Percentiles rank a stretch among this genome's conserved stretches.
phyloP scores from a whole-genome alignment of 176 grass and related monocot species.

The Rhynchospora breviuscula region DNA sequence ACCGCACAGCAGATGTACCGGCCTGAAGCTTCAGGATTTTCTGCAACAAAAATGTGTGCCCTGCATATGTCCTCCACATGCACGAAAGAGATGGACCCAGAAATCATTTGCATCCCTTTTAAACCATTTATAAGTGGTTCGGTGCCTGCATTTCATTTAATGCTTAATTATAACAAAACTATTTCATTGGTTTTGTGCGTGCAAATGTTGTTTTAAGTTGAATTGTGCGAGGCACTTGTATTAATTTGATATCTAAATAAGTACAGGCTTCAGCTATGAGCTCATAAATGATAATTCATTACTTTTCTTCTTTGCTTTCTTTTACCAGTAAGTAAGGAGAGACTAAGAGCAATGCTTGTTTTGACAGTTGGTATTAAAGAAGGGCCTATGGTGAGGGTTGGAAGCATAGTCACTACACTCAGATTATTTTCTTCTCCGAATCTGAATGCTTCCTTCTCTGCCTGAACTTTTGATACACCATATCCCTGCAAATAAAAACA shows the following conservation, averaged over 20 bases:
- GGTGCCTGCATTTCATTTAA: slow-evolving; percentile 31
- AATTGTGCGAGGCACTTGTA: background rate
- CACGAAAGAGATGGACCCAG: slow-evolving; percentile 30
- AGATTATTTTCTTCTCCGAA: slow-evolving; percentile 48
- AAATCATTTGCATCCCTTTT: slow-evolving; percentile 29
- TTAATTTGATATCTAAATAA: background rate
- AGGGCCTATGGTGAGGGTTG: slow-evolving; percentile 29
- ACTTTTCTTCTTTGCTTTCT: background rate
- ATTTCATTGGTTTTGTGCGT: background rate
- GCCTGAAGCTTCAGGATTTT: slow-evolving; percentile 24
- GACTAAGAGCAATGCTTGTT: slow-evolving; percentile 15
- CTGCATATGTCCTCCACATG: slow-evolving; percentile 60
- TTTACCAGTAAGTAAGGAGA: slow-evolving; percentile 54
- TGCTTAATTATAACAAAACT: background rate
- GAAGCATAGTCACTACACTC: slow-evolving; percentile 46
- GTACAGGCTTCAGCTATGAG: background rate
- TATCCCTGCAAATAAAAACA: slow-evolving; percentile 42
- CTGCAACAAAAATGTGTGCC: slow-evolving; percentile 56
- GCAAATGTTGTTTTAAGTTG: background rate
- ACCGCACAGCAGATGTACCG: slow-evolving; percentile 57
- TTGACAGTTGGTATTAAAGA: background rate
- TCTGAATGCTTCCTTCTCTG: slow-evolving; percentile 48
- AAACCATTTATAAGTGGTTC: slow-evolving; percentile 28
- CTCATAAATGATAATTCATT: background rate
- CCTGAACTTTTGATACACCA: slow-evolving; percentile 35